These are phyloP conservation scores for Adansonia digitata DNA, from an alignment of 345 rosid species.

Conservation along the genomic window DNA sequence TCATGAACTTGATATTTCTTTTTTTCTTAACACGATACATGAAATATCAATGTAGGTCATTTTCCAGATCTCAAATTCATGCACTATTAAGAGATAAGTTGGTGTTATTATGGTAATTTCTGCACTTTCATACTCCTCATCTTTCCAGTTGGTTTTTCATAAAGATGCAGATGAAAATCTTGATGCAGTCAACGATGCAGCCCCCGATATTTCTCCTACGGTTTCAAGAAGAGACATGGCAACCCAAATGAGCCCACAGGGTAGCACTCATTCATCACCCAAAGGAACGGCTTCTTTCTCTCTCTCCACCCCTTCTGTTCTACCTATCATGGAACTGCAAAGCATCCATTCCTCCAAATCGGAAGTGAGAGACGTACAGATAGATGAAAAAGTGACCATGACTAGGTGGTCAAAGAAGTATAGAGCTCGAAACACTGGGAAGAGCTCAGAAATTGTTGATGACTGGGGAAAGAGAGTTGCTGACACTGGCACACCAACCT, in stretches of 20 bases:
- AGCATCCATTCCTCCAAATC: slow-evolving; percentile 41
- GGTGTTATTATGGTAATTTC: neutral
- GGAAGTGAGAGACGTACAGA: slow-evolving; percentile 78
- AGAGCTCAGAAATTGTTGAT: slow-evolving; percentile 54
- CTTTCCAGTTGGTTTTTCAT: slow-evolving; percentile 7
- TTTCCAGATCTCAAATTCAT: neutral
- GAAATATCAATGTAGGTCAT: neutral
- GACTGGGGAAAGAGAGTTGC: slow-evolving; percentile 61
- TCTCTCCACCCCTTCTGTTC: slow-evolving; percentile 44
- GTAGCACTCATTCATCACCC: slow-evolving; percentile 59
- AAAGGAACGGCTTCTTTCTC: slow-evolving; percentile 45
- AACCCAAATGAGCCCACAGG: slow-evolving; percentile 96
- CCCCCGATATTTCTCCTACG: slow-evolving; percentile 47
- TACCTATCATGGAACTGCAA: slow-evolving; percentile 49
- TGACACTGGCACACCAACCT: slow-evolving; percentile 44
- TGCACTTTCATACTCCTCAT: slow-evolving; percentile 9
- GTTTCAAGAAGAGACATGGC: slow-evolving; percentile 96
- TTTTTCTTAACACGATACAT: neutral
- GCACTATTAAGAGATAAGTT: neutral
- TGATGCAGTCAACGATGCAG: slow-evolving; percentile 50
- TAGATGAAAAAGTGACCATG: slow-evolving; percentile 80
- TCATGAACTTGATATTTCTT: neutral
- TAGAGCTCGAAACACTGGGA: slow-evolving; percentile 38
- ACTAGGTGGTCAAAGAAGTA: slow-evolving; percentile 90
- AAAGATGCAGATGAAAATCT: slow-evolving; percentile 46